A percentile compares a stretch with the other conserved stretches of the same genome.
phyloP scores from a whole-genome alignment of 192 early-diverging fungal genomes.

The Backusella psychrophila region DNA sequence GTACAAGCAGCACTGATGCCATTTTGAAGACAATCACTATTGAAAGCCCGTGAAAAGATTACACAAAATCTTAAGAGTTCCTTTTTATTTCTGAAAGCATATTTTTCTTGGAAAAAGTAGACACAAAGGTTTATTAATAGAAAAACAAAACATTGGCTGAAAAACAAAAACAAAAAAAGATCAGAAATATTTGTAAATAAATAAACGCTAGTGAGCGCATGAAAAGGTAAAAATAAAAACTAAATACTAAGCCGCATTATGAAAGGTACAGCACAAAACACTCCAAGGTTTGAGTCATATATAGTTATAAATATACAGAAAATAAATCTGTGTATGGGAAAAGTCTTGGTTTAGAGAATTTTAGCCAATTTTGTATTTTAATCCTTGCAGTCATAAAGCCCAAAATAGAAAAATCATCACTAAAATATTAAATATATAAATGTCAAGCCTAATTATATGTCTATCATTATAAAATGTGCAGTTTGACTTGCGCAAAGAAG shows the following conservation, averaged over 20 bases:
- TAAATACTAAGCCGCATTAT: not conserved
- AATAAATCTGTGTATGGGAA: conserved; percentile 6
- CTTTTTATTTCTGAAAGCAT: not conserved
- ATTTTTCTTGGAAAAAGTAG: not conserved
- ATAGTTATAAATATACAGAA: not conserved
- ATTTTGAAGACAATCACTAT: not conserved
- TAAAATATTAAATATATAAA: not conserved
- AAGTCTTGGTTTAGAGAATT: not conserved
- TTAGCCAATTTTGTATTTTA: not conserved
- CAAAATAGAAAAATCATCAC: not conserved
- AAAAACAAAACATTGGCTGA: not conserved
- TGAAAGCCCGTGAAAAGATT: not conserved
- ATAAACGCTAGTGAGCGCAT: not conserved
- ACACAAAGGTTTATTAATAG: not conserved
- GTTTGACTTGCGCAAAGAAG: not conserved
- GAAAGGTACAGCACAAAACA: not conserved
- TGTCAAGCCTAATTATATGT: not conserved
- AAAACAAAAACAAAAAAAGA: not conserved
- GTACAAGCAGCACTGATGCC: not conserved
- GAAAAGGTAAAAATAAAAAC: not conserved
- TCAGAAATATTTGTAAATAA: not conserved
- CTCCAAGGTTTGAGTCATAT: not conserved
- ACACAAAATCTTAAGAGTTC: not conserved
- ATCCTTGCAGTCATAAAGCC: not conserved
- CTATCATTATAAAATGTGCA: not conserved